Percentiles rank a stretch among this genome's conserved stretches.
Evolutionary conservation across 306 rosid species (phyloP).

Genomic region (Alnus rubra): DNA sequence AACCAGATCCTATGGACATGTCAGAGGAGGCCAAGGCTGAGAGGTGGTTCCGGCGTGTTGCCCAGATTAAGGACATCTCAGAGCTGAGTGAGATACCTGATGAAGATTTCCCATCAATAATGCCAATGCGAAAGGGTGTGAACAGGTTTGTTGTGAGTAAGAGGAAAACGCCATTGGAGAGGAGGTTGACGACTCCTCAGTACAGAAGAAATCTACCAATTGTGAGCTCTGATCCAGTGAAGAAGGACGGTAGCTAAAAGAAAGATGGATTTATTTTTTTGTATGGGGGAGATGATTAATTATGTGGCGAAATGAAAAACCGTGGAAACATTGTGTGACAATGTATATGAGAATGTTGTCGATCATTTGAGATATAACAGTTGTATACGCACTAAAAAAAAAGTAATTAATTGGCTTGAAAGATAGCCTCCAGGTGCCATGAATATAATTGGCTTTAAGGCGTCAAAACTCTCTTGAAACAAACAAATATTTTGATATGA

Average conservation of each 20-base stretch:
- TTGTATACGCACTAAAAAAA: no score
- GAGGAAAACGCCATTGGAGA: constrained; percentile 93
- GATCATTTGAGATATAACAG: neutral
- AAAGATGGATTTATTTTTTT: neutral
- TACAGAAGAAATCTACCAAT: constrained; percentile 81
- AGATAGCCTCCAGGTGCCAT: no score
- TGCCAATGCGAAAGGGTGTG: constrained; percentile 99
- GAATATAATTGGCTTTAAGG: no score
- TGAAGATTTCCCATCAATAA: constrained; percentile 96
- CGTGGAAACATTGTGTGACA: neutral
- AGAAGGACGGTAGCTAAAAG: constrained; percentile 56
- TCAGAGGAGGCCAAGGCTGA: constrained; percentile 99
- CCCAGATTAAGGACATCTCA: constrained; percentile 93
- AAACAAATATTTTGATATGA: no score
- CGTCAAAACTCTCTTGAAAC: no score
- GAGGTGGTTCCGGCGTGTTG: constrained; percentile 95
- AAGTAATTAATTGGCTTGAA: no score
- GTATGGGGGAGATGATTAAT: constrained; percentile 4
- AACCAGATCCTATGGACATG: constrained; percentile 91
- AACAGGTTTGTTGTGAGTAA: constrained; percentile 97
- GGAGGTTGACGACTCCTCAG: constrained; percentile 94
- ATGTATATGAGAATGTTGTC: neutral
- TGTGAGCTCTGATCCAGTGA: constrained; percentile 72
- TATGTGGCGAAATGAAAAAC: neutral
- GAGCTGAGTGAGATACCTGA: constrained; percentile 98